Evolutionary conservation across 2,329 filamentous ascomycete species (phyloP).

Genomic region (Lasiodiplodia gonubiensis): DNA sequence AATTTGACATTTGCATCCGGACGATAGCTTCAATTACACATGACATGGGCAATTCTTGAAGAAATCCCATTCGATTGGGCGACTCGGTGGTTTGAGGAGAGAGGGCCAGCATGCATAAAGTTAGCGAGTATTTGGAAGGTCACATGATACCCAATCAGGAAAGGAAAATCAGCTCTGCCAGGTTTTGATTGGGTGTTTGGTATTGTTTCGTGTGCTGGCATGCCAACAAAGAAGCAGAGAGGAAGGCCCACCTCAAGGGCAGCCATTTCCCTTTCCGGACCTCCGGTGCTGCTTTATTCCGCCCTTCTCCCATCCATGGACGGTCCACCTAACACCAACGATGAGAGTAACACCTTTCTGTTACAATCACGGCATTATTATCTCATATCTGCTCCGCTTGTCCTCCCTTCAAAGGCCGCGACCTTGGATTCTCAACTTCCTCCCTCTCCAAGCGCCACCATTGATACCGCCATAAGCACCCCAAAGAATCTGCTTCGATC

Average conservation of each 20-base stretch:
- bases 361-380: background rate
- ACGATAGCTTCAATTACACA: background rate
- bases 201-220: background rate
- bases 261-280: constrained; percentile 17
- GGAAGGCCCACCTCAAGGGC: background rate
- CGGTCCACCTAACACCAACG: background rate
- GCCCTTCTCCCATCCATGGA: background rate
- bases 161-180: background rate
- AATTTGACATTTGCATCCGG: no score
- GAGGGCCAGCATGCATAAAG: background rate
- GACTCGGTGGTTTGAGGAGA: background rate
- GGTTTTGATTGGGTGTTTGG: background rate
- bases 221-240: constrained; percentile 17
- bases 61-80: background rate
- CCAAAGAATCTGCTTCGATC: background rate
- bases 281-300: background rate
- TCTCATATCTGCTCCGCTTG: background rate
- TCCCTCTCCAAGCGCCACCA: background rate
- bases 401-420: background rate
- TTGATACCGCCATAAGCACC: background rate
- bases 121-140: background rate
- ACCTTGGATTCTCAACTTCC: background rate
- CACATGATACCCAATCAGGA: constrained; percentile 11
- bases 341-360: background rate
- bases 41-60: background rate